Evolutionary conservation across 148 eudicot species (phyloP), one percentile per base, ranked within the genome.

Genomic region (Amaranthus cruentus): DNA sequence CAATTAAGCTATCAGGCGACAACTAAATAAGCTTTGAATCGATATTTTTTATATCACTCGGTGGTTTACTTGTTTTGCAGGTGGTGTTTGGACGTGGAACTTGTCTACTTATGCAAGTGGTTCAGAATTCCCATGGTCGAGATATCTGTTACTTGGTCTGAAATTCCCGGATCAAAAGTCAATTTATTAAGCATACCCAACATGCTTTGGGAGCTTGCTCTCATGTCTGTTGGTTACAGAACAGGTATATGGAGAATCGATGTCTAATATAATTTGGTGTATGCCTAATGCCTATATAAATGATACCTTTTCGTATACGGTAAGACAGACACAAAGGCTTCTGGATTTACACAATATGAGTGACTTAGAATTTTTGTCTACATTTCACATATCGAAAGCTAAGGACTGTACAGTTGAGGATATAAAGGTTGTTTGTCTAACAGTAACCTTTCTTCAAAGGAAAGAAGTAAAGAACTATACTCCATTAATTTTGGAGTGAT

Each of bases 21-120:
- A 2, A 28, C 38, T 2, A 2, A 28, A 28, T 28, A 0, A 28
- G 38, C 38, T 28, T 28, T 28, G 38, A 28, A 28, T 28, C 38
- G 38, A 28, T 28, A 28, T 2, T 28, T 28, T 28, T 28, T 28
- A 28, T 28, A 28, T 28, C 38, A 28, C 38, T 28, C 6, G 21
- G 7, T 9, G 2, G 14, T 49, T 67, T 64, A 38, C 28, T 18
- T 67, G 72, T 67, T 55, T 12, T 50, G 72, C 89, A 94, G 98
- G 93, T 95, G 97, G 98, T 91, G 98, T 81, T 95, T 95, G 72
- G 98, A 95, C 62, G 98, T 95, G 7, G 98, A 95, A 79, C 81
- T 88, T 5, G 90, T 95, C 21, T 91, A 95, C 77, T 78, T 95
- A 44, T 87, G 98, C 96, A 95, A 95, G 82, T 72, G 75, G 68